Percentiles rank a stretch among this genome's conserved stretches.
Evolutionary conservation across 2,329 filamentous ascomycete species (phyloP).

Genomic region (Scytalidium lignicola): DNA sequence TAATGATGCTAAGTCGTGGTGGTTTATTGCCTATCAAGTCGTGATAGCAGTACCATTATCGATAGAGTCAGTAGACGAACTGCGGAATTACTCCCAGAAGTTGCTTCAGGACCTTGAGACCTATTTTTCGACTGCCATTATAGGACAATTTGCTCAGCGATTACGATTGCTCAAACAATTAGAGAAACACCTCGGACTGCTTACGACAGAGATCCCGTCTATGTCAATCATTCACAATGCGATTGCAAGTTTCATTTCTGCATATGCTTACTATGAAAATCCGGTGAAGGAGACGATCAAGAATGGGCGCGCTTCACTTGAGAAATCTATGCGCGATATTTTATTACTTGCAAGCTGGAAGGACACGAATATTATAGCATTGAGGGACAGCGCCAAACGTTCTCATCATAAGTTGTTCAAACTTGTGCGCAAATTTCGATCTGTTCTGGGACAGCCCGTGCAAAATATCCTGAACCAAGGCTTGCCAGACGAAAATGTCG

Average conservation of each 20-base stretch:
- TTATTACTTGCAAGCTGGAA: slow-evolving; percentile 95
- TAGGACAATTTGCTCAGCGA: slow-evolving; percentile 75
- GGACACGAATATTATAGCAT: slow-evolving; percentile 87
- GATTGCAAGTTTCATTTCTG: slow-evolving; percentile 70
- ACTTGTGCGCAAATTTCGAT: slow-evolving; percentile 83
- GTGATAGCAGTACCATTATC: slow-evolving; percentile 71
- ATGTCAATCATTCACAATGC: slow-evolving; percentile 57
- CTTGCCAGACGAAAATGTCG: slow-evolving; percentile 41
- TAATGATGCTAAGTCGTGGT: slow-evolving; percentile 83
- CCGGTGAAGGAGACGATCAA: slow-evolving; percentile 59
- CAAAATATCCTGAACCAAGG: slow-evolving; percentile 56
- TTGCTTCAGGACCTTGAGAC: slow-evolving; percentile 71
- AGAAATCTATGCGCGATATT: slow-evolving; percentile 91
- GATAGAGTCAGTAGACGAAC: slow-evolving; percentile 53
- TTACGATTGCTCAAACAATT: slow-evolving; percentile 64
- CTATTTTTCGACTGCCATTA: slow-evolving; percentile 73
- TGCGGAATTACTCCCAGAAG: slow-evolving; percentile 59
- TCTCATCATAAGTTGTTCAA: slow-evolving; percentile 92
- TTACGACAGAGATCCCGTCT: slow-evolving; percentile 52
- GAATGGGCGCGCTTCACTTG: slow-evolving; percentile 67
- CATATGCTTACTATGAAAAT: slow-evolving; percentile 67
- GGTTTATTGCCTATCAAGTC: slow-evolving; percentile 92
- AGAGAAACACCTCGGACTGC: slow-evolving; percentile 58
- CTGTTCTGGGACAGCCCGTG: slow-evolving; percentile 71
- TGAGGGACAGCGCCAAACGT: slow-evolving; percentile 82